Evolutionary conservation across 2,329 filamentous ascomycete genomes (phyloP).

Genomic region (Verticillium zaregamsianum): DNA sequence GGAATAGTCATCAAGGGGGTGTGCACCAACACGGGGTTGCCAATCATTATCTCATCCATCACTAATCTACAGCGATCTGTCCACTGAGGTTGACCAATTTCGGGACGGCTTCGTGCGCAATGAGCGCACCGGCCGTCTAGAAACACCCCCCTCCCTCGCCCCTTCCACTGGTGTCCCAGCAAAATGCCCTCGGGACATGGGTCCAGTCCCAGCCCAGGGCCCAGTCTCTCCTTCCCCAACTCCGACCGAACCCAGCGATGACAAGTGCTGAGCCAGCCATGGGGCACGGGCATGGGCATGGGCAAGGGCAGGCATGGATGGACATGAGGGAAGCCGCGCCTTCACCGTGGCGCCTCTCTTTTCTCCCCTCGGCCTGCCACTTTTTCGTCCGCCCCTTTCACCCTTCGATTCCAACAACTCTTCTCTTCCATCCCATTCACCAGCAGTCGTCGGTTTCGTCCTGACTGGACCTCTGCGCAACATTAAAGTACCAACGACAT

Average conservation of each 20-base stretch:
- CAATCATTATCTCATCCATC: constrained; percentile 1
- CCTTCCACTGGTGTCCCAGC: neutral
- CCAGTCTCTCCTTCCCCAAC: neutral
- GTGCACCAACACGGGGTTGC: neutral
- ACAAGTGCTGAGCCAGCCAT: neutral
- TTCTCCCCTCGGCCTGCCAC: neutral
- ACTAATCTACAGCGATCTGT: neutral
- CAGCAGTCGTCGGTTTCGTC: neutral
- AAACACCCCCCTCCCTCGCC: neutral
- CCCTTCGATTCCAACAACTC: neutral
- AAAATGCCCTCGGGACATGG: neutral
- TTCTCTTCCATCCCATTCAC: neutral
- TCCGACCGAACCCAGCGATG: neutral
- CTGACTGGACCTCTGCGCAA: neutral
- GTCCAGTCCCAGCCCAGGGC: neutral
- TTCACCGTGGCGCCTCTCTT: neutral
- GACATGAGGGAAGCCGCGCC: neutral
- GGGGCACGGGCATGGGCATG: no score
- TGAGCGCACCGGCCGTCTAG: neutral
- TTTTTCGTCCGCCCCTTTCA: neutral
- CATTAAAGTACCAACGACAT: no score
- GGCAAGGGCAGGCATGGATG: neutral
- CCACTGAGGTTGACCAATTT: neutral
- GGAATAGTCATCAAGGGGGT: neutral
- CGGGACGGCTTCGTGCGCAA: neutral